A percentile compares a stretch with the other conserved stretches of the same genome.
These are phyloP conservation scores for Talaromyces proteolyticus DNA, from an alignment of 495 filamentous ascomycete species.

Conservation along the genomic window DNA sequence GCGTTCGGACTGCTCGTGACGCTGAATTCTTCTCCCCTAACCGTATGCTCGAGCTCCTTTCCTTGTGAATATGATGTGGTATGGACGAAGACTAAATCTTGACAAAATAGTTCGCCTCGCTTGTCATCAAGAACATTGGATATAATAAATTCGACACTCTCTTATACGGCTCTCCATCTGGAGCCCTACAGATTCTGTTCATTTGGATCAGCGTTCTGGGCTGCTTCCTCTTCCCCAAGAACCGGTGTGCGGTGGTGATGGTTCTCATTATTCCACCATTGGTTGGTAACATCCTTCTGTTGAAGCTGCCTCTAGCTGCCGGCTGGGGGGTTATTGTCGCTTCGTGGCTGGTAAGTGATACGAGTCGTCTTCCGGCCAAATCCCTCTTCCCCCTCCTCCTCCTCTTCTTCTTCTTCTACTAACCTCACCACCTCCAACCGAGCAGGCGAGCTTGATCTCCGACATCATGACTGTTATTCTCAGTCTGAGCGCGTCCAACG, in stretches of 20 bases:
- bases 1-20: slow-evolving; percentile 41
- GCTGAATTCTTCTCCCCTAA: slow-evolving; percentile 11
- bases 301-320: slow-evolving; percentile 20
- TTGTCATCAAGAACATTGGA: slow-evolving; percentile 25
- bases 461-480: slow-evolving; percentile 49
- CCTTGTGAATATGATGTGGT: background rate
- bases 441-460: slow-evolving; percentile 24
- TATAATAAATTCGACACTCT: slow-evolving; percentile 24
- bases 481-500: slow-evolving; percentile 46
- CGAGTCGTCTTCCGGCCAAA: background rate
- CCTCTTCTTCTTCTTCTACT: background rate
- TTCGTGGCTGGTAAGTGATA: slow-evolving; percentile 25
- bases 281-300: slow-evolving; percentile 20
- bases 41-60: background rate
- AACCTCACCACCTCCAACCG: background rate
- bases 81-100: background rate
- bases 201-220: slow-evolving; percentile 25
- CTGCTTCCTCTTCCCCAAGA: slow-evolving; percentile 14
- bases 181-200: slow-evolving; percentile 24
- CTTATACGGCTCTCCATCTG: slow-evolving; percentile 24
- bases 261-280: slow-evolving; percentile 19
- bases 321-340: slow-evolving; percentile 27
- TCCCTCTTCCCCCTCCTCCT: background rate
- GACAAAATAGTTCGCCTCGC: slow-evolving; percentile 19
- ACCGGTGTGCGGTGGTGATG: slow-evolving; percentile 16